phyloP scores from a whole-genome alignment of 164 flowering plant genomes.

The Macadamia tetraphylla region DNA sequence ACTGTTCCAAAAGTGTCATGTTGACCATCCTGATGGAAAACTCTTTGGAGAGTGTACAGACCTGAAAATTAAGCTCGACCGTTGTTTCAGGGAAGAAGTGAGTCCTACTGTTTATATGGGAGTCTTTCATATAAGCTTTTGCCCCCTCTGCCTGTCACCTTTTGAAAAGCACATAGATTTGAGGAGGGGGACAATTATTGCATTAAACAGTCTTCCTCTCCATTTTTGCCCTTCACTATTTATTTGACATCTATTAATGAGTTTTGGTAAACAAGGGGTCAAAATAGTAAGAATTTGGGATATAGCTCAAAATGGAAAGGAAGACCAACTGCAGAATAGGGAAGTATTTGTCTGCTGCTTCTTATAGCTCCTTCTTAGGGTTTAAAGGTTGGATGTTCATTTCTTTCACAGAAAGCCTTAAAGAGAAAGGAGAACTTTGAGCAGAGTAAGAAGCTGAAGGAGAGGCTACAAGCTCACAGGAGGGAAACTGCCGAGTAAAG shows the following conservation, averaged over 20 bases:
- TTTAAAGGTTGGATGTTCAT: not conserved
- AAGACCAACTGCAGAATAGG: no score
- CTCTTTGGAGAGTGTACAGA: constrained; percentile 85
- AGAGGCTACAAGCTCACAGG: constrained; percentile 66
- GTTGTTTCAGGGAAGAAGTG: constrained; percentile 84
- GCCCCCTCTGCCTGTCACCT: no score
- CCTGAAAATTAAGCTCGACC: constrained; percentile 85
- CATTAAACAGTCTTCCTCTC: no score
- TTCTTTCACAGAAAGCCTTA: constrained; percentile 60
- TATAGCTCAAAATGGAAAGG: no score
- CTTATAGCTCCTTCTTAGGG: not conserved
- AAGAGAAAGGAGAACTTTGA: constrained; percentile 93
- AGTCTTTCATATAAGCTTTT: not conserved
- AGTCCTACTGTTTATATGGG: constrained; percentile 11
- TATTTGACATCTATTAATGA: no score
- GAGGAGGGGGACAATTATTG: no score
- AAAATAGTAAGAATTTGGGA: no score
- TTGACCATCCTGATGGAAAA: constrained; percentile 77
- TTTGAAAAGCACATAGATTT: no score
- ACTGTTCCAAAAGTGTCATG: constrained; percentile 80
- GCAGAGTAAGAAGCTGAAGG: constrained; percentile 73
- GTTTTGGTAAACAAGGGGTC: no score
- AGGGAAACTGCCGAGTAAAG: constrained; percentile 38
- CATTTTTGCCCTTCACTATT: no score
- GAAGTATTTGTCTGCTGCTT: no score